A percentile compares a stretch with the other conserved stretches of the same genome.
Evolutionary conservation across 257 asterid species (phyloP).

Genomic region (Linderniella brevidens): DNA sequence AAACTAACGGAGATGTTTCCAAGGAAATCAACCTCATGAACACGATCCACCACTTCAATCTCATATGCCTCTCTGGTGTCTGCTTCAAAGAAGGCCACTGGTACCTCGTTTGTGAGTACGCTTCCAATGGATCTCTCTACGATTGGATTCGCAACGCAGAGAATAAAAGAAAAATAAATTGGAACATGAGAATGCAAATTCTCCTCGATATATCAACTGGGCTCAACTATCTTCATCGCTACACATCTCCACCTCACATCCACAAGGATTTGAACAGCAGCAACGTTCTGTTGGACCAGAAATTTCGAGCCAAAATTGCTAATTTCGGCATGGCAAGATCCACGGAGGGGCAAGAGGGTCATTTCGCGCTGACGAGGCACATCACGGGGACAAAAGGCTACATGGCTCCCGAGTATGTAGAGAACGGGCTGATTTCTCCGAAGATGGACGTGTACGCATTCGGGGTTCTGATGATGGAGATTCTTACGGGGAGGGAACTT

Average conservation of each 20-base stretch:
- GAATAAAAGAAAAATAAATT: conserved; percentile 14
- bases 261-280: conserved; percentile 64
- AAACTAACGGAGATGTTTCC: conserved; percentile 66
- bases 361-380: conserved; percentile 72
- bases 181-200: conserved; percentile 60
- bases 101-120: conserved; percentile 80
- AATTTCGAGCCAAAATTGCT: conserved; percentile 59
- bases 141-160: conserved; percentile 29
- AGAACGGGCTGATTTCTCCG: conserved; percentile 63
- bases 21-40: conserved; percentile 50
- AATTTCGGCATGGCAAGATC: conserved; percentile 65
- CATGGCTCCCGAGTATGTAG: conserved; percentile 96
- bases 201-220: conserved; percentile 66
- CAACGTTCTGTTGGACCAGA: conserved; percentile 49
- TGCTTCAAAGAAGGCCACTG: conserved; percentile 57
- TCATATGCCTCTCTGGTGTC: conserved; percentile 72
- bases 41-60: conserved; percentile 85
- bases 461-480: conserved; percentile 69
- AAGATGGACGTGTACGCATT: conserved; percentile 81
- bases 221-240: conserved; percentile 68
- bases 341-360: conserved; percentile 48
- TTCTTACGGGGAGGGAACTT: conserved; percentile 61
- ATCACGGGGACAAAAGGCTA: conserved; percentile 89
- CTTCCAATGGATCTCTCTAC: conserved; percentile 44
- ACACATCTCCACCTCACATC: conserved; percentile 60